Conservation (phyloP, 768 basidiomycete genomes). For the Rubroboletus pulcherrimus region DNA sequence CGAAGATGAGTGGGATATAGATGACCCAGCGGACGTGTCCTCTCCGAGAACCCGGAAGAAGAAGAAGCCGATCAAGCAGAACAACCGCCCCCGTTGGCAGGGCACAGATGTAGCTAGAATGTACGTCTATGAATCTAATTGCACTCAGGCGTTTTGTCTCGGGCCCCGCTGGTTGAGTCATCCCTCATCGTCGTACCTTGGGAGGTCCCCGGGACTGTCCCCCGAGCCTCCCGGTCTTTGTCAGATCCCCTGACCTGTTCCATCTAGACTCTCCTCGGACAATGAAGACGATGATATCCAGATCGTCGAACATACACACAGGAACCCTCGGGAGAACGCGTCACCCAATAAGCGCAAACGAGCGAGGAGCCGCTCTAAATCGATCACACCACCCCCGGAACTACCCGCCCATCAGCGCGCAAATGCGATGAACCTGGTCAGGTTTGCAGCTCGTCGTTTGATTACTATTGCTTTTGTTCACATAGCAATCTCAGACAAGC, state of each 20-base stretch:
- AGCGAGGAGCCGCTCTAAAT: slow-evolving; percentile 59
- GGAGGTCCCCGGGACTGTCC: slow-evolving; percentile 9
- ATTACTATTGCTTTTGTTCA: slow-evolving; percentile 1
- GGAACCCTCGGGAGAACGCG: neutral
- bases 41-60: slow-evolving; percentile 38
- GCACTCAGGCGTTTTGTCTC: neutral
- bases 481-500: slow-evolving; percentile 39
- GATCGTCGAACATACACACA: slow-evolving; percentile 35
- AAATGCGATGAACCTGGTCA: slow-evolving; percentile 55
- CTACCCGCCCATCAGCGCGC: slow-evolving; percentile 52
- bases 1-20: slow-evolving; percentile 23
- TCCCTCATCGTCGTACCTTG: neutral
- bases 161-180: neutral
- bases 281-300: slow-evolving; percentile 48
- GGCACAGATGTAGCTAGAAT: slow-evolving; percentile 37
- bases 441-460: slow-evolving; percentile 38
- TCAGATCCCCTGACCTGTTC: slow-evolving; percentile 8
- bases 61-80: slow-evolving; percentile 32
- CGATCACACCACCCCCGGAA: slow-evolving; percentile 73
- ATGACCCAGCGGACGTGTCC: slow-evolving; percentile 17
- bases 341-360: slow-evolving; percentile 43
- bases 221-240: slow-evolving; percentile 10
- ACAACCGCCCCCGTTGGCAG: slow-evolving; percentile 41
- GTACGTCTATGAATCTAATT: slow-evolving; percentile 30
- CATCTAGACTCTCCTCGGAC: slow-evolving; percentile 33